These are phyloP conservation scores for Suillus discolor DNA, from an alignment of 768 basidiomycete genomes.

Conservation along the genomic window DNA sequence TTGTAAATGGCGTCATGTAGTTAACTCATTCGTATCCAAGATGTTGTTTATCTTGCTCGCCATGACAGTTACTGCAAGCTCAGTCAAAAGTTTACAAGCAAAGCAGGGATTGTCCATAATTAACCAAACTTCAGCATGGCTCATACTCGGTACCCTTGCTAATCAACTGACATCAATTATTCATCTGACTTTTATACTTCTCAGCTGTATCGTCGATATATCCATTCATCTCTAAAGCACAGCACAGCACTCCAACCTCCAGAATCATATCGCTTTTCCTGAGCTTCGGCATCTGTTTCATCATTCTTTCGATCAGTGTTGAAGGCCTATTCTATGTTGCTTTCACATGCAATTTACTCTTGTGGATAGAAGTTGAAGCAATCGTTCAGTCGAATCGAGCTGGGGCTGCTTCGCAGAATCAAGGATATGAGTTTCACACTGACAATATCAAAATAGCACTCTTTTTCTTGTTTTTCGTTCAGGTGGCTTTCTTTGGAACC, in stretches of 20 bases:
- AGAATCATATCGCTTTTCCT: conserved; percentile 67
- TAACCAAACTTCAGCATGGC: conserved; percentile 69
- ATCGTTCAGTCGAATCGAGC: conserved; percentile 21
- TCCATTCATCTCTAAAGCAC: conserved; percentile 45
- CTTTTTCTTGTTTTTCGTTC: conserved; percentile 86
- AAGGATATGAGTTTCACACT: conserved; percentile 46
- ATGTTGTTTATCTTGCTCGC: conserved; percentile 43
- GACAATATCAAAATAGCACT: conserved; percentile 75
- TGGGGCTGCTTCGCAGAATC: conserved; percentile 10
- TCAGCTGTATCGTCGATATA: conserved; percentile 52
- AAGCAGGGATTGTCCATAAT: conserved; percentile 64
- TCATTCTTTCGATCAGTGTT: conserved; percentile 81
- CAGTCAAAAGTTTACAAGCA: conserved; percentile 59
- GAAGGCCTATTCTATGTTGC: conserved; percentile 79
- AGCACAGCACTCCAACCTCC: conserved; percentile 43
- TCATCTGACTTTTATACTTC: conserved; percentile 3
- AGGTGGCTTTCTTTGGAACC: conserved; percentile 84
- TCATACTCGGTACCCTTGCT: conserved; percentile 52
- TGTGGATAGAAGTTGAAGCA: conserved; percentile 71
- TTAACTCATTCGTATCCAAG: conserved; percentile 32
- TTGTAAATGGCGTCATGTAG: neutral
- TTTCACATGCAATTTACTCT: conserved; percentile 59
- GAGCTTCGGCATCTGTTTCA: conserved; percentile 73
- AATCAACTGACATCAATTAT: neutral
- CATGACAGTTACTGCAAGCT: conserved; percentile 58